Conservation (phyloP, 768 basidiomycete genomes). For the Cystobasidium ongulense region DNA sequence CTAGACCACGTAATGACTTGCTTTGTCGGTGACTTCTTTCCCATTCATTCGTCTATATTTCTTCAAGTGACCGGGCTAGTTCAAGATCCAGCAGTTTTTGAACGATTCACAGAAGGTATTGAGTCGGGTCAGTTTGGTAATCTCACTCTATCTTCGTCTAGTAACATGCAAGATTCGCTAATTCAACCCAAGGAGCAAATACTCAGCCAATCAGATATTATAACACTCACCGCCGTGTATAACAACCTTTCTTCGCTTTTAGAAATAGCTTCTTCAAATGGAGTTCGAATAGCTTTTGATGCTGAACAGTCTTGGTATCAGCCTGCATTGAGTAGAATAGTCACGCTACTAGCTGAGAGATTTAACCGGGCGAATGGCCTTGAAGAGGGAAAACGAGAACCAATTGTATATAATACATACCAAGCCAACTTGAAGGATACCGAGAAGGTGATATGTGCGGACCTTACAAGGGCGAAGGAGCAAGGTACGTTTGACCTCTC, state of each 20-base stretch:
- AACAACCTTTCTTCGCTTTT: slow-evolving; percentile 36
- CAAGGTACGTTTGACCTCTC: slow-evolving; percentile 31
- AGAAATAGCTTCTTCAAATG: slow-evolving; percentile 32
- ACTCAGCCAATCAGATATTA: slow-evolving; percentile 33
- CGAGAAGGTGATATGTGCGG: background rate
- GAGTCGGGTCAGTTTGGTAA: slow-evolving; percentile 16
- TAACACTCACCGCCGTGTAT: slow-evolving; percentile 36
- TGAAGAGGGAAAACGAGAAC: background rate
- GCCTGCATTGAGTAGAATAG: slow-evolving; percentile 40
- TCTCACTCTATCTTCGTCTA: background rate
- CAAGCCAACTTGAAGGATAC: slow-evolving; percentile 5
- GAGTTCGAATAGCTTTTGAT: slow-evolving; percentile 41
- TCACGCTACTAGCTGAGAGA: slow-evolving; percentile 38
- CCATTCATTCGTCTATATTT: background rate
- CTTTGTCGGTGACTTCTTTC: too few relatives aligned
- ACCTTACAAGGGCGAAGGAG: background rate
- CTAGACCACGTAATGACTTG: too few relatives aligned
- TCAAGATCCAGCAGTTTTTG: slow-evolving; percentile 34
- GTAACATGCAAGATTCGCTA: background rate
- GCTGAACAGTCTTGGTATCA: slow-evolving; percentile 44
- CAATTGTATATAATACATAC: slow-evolving; percentile 37
- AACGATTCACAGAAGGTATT: slow-evolving; percentile 35
- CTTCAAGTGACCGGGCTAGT: slow-evolving; percentile 36
- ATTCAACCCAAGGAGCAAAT: slow-evolving; percentile 15
- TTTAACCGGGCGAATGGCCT: slow-evolving; percentile 35